Evolutionary conservation across 73 alveolate species (phyloP), one percentile per base, ranked within the genome.

Genomic region (Symbiodinium natans): DNA sequence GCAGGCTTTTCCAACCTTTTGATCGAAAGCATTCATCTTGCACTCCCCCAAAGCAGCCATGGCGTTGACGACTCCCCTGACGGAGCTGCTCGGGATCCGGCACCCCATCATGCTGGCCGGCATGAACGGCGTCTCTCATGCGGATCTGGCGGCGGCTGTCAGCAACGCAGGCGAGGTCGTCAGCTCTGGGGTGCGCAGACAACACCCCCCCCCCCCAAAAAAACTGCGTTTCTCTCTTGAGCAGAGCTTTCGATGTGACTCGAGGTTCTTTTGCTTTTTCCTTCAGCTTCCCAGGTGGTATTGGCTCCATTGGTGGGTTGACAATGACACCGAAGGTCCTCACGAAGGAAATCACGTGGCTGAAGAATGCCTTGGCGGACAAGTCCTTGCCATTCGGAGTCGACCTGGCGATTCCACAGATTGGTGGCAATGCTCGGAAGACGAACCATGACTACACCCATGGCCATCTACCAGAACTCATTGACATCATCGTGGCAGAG

Each of bases 31-130:
- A n/a, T n/a, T n/a, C n/a, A n/a, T n/a, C n/a, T n/a, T n/a, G n/a
- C n/a, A n/a, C n/a, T n/a, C n/a, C 3, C 17, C 17, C 1, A 56
- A 21, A 56, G 75, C 17, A 6, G 59, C 59, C 59, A 41, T 42
- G 89, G 77, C 96, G 43, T 38, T 93, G 59, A 36, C 48, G 86
- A 93, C 99, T 15, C 99, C 99, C 1, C 40, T 93, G 87, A 93
- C 99, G 31, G 86, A 93, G 68, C 71, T 93, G 87, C 77, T 93
- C 56, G 99, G 99, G 41, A 93, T 93, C 86, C 84, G 54, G 40
- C 99, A 93, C 39, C 99, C 99, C 83, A 54, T 93, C 80, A 93
- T 93, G 99, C 77, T 93, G 98, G 98, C 93, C 40, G 98, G 98
- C 25, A 92, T 92, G 98, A 92, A 92, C 23, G 97, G 97, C n/a